phyloP scores from a whole-genome alignment of 2,329 filamentous ascomycete genomes.

The Hymenoscyphus fraxineus region DNA sequence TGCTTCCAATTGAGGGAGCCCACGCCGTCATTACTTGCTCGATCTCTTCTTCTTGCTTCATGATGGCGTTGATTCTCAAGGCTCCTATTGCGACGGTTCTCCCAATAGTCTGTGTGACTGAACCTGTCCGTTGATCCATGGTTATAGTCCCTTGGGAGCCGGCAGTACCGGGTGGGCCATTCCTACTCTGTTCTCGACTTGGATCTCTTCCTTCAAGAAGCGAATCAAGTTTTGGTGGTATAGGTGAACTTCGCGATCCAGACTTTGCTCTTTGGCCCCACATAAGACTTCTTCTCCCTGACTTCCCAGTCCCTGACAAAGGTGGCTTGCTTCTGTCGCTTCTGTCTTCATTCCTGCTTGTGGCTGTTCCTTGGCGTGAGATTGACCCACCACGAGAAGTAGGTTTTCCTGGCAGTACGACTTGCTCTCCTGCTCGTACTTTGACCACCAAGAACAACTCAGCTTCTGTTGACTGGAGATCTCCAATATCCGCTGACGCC shows the following conservation, averaged over 20 bases:
- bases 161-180: slow-evolving; percentile 51
- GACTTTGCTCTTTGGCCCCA: slow-evolving; percentile 60
- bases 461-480: slow-evolving; percentile 57
- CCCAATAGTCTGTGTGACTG: slow-evolving; percentile 50
- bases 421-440: slow-evolving; percentile 43
- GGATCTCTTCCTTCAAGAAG: slow-evolving; percentile 34
- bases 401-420: slow-evolving; percentile 26
- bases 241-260: slow-evolving; percentile 48
- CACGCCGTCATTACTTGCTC: slow-evolving; percentile 78
- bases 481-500: slow-evolving; percentile 52
- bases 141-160: slow-evolving; percentile 45
- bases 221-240: slow-evolving; percentile 47
- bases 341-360: slow-evolving; percentile 22
- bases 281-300: slow-evolving; percentile 63
- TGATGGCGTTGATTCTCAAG: slow-evolving; percentile 68
- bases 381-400: slow-evolving; percentile 24
- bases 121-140: slow-evolving; percentile 31
- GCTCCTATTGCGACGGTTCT: slow-evolving; percentile 74
- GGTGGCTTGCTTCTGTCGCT: slow-evolving; percentile 39
- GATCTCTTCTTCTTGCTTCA: slow-evolving; percentile 66
- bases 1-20: slow-evolving; percentile 56
- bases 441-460: slow-evolving; percentile 83
- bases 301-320: slow-evolving; percentile 46
- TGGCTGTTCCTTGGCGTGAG: slow-evolving; percentile 27
- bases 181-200: slow-evolving; percentile 18